Conservation (phyloP, 2,329 filamentous ascomycete species). For the Fusarium domesticum region DNA sequence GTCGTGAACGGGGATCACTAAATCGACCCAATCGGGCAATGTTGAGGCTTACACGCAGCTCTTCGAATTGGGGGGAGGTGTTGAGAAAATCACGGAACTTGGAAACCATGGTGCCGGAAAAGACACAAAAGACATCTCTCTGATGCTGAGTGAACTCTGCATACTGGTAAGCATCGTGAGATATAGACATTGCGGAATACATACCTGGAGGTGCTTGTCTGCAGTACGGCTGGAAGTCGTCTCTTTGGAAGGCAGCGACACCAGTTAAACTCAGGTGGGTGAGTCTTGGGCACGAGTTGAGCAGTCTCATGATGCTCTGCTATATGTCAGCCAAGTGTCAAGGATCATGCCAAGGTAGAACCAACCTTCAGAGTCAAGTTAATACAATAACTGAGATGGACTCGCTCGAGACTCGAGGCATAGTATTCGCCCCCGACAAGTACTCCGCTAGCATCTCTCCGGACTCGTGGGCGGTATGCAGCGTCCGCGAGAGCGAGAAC, state of each 20-base stretch:
- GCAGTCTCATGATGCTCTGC: constrained; percentile 82
- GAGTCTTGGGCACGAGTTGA: constrained; percentile 87
- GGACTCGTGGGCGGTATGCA: constrained; percentile 51
- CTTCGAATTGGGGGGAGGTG: constrained; percentile 45
- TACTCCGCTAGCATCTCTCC: constrained; percentile 48
- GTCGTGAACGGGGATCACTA: constrained; percentile 5
- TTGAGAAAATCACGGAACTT: constrained; percentile 78
- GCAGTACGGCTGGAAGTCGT: constrained; percentile 82
- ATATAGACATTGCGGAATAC: constrained; percentile 14
- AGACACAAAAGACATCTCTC: constrained; percentile 94
- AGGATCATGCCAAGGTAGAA: constrained; percentile 9
- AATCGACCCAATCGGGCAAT: constrained; percentile 10
- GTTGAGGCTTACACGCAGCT: constrained; percentile 36
- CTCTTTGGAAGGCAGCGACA: constrained; percentile 82
- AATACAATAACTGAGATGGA: constrained; percentile 93
- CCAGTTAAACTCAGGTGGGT: constrained; percentile 95
- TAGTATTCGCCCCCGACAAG: constrained; percentile 52
- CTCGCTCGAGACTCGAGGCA: constrained; percentile 74
- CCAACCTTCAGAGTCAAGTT: constrained; percentile 77
- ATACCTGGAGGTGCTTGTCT: constrained; percentile 74
- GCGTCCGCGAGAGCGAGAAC: constrained; percentile 79
- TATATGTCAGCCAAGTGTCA: constrained; percentile 14
- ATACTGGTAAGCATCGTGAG: constrained; percentile 23
- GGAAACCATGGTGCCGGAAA: constrained; percentile 81
- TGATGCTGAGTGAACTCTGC: constrained; percentile 93